Evolutionary conservation across 805 yeast genomes (phyloP).

Genomic region (Saccharomycopsis capsularis): DNA sequence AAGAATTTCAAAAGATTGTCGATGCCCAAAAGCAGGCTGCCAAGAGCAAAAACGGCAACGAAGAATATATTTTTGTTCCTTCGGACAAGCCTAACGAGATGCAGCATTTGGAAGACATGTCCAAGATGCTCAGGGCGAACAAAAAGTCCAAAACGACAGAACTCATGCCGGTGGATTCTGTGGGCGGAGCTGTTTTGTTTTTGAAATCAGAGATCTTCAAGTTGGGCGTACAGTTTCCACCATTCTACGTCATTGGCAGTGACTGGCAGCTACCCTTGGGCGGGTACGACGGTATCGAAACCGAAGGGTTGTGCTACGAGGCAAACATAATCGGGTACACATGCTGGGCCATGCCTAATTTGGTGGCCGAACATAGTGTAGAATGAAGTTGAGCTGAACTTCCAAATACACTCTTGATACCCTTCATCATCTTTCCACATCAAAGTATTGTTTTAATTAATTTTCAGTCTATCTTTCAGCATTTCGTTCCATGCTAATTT

Average conservation of each 20-base stretch:
- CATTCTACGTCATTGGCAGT: slow-evolving; percentile 37
- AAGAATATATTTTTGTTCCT: slow-evolving; percentile 26
- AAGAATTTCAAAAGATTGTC: slow-evolving; percentile 19
- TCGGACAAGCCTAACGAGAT: slow-evolving; percentile 24
- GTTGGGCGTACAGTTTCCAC: slow-evolving; percentile 39
- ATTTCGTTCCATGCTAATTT: too few relatives aligned
- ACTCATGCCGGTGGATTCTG: slow-evolving; percentile 34
- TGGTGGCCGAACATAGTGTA: not conserved
- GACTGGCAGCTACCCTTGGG: slow-evolving; percentile 33
- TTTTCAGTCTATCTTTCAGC: too few relatives aligned
- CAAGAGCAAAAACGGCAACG: slow-evolving; percentile 18
- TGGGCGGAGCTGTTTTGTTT: slow-evolving; percentile 46
- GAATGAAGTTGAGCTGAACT: too few relatives aligned
- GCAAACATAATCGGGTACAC: not conserved
- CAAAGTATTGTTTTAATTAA: too few relatives aligned
- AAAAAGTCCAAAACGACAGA: slow-evolving; percentile 15
- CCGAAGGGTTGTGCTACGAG: not conserved
- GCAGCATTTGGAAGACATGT: slow-evolving; percentile 24
- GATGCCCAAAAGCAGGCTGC: slow-evolving; percentile 27
- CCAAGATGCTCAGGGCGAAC: slow-evolving; percentile 17
- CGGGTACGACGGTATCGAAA: slow-evolving; percentile 41
- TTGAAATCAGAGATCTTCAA: slow-evolving; percentile 37
- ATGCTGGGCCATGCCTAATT: slow-evolving; percentile 42
- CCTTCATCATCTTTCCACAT: too few relatives aligned
- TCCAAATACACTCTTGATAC: too few relatives aligned